Conservation (phyloP, 169 alveolate genomes). For the Cyclospora cayetanensis region DNA sequence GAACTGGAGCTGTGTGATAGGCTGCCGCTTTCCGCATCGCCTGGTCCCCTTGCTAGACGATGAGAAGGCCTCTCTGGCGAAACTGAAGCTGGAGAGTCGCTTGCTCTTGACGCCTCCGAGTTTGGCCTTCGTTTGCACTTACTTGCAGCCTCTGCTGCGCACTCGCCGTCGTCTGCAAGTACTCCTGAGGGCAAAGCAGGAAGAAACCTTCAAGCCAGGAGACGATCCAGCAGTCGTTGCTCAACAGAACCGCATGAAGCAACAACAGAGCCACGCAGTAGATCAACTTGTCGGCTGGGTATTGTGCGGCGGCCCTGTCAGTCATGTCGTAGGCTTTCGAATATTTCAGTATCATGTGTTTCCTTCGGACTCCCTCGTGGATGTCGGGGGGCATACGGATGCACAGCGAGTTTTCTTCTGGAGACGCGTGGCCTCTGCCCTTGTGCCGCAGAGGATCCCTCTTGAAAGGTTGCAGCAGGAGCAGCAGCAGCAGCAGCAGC, state of each 20-base stretch:
- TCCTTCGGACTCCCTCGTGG: conserved; percentile 37
- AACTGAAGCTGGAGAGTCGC: conserved; percentile 47
- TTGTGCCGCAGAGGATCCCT: conserved; percentile 34
- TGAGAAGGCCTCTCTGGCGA: conserved; percentile 39
- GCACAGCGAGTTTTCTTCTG: conserved; percentile 58
- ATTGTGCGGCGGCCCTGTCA: conserved; percentile 46
- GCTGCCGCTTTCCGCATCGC: conserved; percentile 16
- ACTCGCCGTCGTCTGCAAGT: conserved; percentile 3
- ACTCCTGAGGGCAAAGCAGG: conserved; percentile 19
- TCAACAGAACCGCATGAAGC: conserved; percentile 50
- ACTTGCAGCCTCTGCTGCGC: conserved; percentile 53
- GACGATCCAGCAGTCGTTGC: conserved; percentile 2
- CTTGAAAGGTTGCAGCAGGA: too few relatives aligned
- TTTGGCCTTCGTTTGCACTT: conserved; percentile 42
- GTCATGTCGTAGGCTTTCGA: conserved; percentile 52
- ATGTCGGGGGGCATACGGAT: conserved; percentile 48
- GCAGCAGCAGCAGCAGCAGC: too few relatives aligned
- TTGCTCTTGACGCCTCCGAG: conserved; percentile 37
- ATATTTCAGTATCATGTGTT: conserved; percentile 1
- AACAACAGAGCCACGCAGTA: conserved; percentile 53
- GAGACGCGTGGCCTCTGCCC: neutral
- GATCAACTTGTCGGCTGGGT: conserved; percentile 33
- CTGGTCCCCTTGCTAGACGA: conserved; percentile 30
- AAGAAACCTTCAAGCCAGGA: neutral
- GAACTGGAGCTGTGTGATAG: conserved; percentile 41